Conservation (phyloP, 495 filamentous ascomycete genomes). For the Hypoxylon trugodes region DNA sequence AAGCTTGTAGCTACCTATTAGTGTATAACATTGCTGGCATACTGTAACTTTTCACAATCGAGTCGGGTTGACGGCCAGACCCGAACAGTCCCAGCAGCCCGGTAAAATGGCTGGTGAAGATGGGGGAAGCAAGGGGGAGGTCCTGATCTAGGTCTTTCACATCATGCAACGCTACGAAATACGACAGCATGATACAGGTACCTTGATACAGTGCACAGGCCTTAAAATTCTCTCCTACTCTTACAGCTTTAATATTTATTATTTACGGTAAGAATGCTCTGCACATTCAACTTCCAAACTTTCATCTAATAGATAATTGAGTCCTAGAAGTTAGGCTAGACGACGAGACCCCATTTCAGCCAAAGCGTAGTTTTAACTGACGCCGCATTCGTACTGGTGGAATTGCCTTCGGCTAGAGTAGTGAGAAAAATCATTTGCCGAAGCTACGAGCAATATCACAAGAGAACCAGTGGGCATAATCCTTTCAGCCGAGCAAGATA, state of each 20-base stretch:
- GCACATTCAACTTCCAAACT: not conserved
- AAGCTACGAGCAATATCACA: conserved; percentile 16
- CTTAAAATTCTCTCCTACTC: not conserved
- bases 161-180: conserved; percentile 47
- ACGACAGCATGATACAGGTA: conserved; percentile 26
- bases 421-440: conserved; percentile 23
- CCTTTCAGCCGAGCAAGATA: conserved; percentile 46
- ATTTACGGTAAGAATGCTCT: no score
- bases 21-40: conserved; percentile 3
- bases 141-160: conserved; percentile 36
- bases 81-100: conserved; percentile 46
- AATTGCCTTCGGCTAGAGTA: not conserved
- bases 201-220: conserved; percentile 5
- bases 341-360: conserved; percentile 2
- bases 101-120: conserved; percentile 51
- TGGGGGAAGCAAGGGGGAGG: conserved; percentile 38
- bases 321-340: not conserved
- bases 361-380: conserved; percentile 2
- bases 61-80: conserved; percentile 30
- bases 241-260: not conserved
- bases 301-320: not conserved
- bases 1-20: no score
- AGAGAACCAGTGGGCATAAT: conserved; percentile 23
- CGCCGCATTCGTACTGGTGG: not conserved
- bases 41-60: conserved; percentile 4